A percentile compares a stretch with the other conserved stretches of the same genome.
These are phyloP conservation scores for Geum urbanum DNA, from an alignment of 306 rosid species.

Conservation along the genomic window DNA sequence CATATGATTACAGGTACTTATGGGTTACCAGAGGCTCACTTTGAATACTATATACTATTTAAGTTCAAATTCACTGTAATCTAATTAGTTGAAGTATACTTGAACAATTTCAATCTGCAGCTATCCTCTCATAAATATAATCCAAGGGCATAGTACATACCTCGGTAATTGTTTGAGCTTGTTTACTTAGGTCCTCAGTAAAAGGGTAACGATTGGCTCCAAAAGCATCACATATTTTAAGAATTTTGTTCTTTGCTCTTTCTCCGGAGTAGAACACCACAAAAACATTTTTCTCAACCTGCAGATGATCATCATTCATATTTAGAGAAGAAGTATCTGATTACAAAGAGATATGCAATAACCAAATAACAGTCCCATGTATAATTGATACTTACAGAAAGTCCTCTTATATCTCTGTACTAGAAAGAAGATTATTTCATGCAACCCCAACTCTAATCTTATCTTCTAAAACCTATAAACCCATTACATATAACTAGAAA, in stretches of 20 bases:
- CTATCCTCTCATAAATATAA: conserved; percentile 12
- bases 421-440: not conserved
- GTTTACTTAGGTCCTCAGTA: conserved; percentile 54
- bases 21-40: not conserved
- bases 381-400: too few relatives aligned
- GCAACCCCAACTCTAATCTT: not conserved
- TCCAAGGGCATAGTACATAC: conserved; percentile 28
- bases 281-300: conserved; percentile 96
- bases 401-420: not conserved
- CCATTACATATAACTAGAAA: too few relatives aligned
- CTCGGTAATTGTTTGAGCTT: conserved; percentile 40
- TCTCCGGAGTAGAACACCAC: conserved; percentile 85
- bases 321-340: conserved; percentile 9
- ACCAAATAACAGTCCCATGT: conserved; percentile 2
- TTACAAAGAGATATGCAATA: conserved; percentile 3
- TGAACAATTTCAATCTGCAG: not conserved
- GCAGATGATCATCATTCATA: conserved; percentile 29
- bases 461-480: not conserved
- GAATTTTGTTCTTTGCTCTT: conserved; percentile 79
- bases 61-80: too few relatives aligned
- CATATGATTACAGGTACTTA: too few relatives aligned
- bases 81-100: too few relatives aligned
- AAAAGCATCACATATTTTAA: conserved; percentile 95
- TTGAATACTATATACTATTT: not conserved
- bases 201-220: conserved; percentile 96